Evolutionary conservation across 306 rosid genomes (phyloP), one percentile per base, ranked within the genome.

Genomic region (Crataegus laevigata): DNA sequence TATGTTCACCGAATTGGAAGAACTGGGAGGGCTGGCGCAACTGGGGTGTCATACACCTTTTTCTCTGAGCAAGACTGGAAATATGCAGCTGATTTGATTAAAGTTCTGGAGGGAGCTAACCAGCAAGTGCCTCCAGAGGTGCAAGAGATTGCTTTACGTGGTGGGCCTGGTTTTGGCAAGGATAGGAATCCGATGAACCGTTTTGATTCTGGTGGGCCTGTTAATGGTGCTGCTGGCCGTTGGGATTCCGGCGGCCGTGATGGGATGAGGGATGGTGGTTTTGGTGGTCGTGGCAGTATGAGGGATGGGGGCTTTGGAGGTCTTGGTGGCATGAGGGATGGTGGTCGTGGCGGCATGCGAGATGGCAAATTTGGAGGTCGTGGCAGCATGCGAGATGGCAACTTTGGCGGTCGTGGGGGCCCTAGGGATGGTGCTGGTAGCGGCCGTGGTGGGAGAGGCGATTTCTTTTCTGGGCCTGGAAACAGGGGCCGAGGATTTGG

Each of bases 11-110:
- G 99, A 21, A 96, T 96, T 36, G 99, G 99, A 72, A 87, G 99
- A 80, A 96, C 99, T 58, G 99, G 99, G 55, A 86, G 99, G 81
- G 99, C 99, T 76, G 99, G 99, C 42, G 99, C 99, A 63, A 92
- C 97, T 50, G 99, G 99, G 70, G 7, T 92, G 73, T 68, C 99
- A 1, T 92, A 92, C 85, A 96, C 99, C 68, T 96, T 96, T 81
- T 86, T 96, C 88, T 90, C 91, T 50, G 99, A 96, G 83, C 97
- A 96, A 87, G 99, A 96, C 68, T 90, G 98, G 96, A 96, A 92
- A 75, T 91, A 89, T 70, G 99, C 99, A 0, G 86, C 90, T 76
- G 99, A 96, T 78, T 80, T 96, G 68, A 89, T 96, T 34, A 96
- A 96, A 86, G 92, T 96, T 78, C 88, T 96, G 79, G 99, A 96